These are phyloP conservation scores for Podospora pseudocomata DNA, from an alignment of 495 filamentous ascomycete genomes.

Conservation along the genomic window DNA sequence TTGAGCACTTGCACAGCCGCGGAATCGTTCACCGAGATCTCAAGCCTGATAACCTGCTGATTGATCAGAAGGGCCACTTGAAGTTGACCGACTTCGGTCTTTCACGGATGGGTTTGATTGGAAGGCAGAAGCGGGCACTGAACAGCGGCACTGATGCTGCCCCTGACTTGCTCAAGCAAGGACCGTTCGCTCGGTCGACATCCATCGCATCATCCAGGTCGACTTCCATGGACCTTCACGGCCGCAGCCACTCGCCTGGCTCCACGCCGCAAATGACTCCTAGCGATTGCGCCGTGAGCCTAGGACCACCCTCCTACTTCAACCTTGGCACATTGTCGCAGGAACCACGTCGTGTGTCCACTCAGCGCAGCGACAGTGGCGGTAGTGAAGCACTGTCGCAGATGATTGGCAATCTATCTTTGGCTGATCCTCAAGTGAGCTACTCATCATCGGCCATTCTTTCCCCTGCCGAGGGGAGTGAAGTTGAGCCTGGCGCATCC, in stretches of 20 bases:
- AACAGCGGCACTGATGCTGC: conserved; percentile 76
- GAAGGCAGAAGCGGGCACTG: conserved; percentile 88
- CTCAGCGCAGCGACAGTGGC: conserved; percentile 85
- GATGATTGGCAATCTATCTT: conserved; percentile 79
- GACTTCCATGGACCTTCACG: conserved; percentile 88
- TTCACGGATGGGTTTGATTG: conserved; percentile 94
- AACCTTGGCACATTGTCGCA: conserved; percentile 63
- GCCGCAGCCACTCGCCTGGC: conserved; percentile 64
- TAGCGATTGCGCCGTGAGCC: conserved; percentile 56
- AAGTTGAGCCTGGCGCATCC: conserved; percentile 59
- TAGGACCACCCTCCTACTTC: conserved; percentile 90
- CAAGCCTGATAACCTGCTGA: conserved; percentile 95
- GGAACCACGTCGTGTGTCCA: conserved; percentile 80
- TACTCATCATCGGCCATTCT: conserved; percentile 48
- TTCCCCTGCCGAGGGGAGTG: conserved; percentile 49
- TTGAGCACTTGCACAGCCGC: conserved; percentile 90
- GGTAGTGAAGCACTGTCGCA: conserved; percentile 80
- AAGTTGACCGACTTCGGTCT: conserved; percentile 97
- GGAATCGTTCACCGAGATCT: conserved; percentile 95
- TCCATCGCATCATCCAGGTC: conserved; percentile 94
- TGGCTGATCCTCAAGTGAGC: conserved; percentile 56
- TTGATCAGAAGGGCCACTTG: conserved; percentile 93
- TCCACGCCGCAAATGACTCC: conserved; percentile 87
- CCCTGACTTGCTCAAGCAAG: conserved; percentile 87
- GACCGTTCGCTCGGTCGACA: conserved; percentile 77